Conservation (phyloP, 2,329 filamentous ascomycete species). For the Neonectria hederae region DNA sequence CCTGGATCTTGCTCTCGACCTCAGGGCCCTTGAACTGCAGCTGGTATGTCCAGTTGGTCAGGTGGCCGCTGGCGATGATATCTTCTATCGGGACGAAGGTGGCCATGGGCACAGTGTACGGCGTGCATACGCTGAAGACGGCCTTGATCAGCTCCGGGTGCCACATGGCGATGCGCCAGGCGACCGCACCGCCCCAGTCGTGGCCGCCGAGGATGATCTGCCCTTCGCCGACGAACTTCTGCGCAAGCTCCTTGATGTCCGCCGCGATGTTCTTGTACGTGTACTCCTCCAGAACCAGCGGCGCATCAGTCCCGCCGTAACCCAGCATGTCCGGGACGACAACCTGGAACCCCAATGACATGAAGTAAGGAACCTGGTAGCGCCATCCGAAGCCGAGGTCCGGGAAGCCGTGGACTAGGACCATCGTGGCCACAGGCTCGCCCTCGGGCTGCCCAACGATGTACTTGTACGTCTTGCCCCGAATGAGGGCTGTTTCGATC, state of each 20-base stretch:
- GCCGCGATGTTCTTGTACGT: slow-evolving; percentile 75
- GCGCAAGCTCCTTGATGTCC: slow-evolving; percentile 78
- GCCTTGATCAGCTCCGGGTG: slow-evolving; percentile 76
- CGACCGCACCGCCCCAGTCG: slow-evolving; percentile 87
- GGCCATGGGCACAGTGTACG: slow-evolving; percentile 67
- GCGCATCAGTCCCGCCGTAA: slow-evolving; percentile 80
- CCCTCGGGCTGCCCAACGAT: slow-evolving; percentile 62
- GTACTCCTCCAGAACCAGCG: slow-evolving; percentile 70
- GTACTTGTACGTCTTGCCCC: slow-evolving; percentile 77
- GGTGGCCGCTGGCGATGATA: slow-evolving; percentile 60
- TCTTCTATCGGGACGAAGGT: slow-evolving; percentile 66
- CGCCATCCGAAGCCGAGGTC: slow-evolving; percentile 89
- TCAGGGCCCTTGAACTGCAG: slow-evolving; percentile 78
- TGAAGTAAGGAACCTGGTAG: slow-evolving; percentile 82
- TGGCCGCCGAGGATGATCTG: slow-evolving; percentile 86
- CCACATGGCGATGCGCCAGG: slow-evolving; percentile 79
- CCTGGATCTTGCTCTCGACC: slow-evolving; percentile 66
- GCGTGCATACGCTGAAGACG: slow-evolving; percentile 84
- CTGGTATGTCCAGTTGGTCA: slow-evolving; percentile 85
- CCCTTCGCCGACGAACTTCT: slow-evolving; percentile 58
- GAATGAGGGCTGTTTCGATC: slow-evolving; percentile 69
- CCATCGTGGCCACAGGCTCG: slow-evolving; percentile 57
- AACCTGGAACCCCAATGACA: slow-evolving; percentile 78
- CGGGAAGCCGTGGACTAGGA: slow-evolving; percentile 80
- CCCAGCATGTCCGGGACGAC: slow-evolving; percentile 88